phyloP scores from a whole-genome alignment of 2,329 filamentous ascomycete species.

The Talaromyces sp. region DNA sequence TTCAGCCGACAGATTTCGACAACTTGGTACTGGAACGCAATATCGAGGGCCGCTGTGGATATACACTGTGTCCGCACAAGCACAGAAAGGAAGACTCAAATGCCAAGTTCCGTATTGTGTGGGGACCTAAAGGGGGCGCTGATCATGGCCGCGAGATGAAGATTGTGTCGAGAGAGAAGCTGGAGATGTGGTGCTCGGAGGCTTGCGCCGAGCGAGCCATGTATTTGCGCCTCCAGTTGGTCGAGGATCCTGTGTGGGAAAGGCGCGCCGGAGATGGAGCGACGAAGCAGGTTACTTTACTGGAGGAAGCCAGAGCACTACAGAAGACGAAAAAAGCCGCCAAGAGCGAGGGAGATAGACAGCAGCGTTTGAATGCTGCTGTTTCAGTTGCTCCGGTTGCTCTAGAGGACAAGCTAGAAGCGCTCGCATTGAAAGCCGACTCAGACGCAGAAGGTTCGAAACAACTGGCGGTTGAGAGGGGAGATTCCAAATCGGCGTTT shows the following conservation, averaged over 20 bases:
- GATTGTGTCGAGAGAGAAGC: slow-evolving; percentile 66
- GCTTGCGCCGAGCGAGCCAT: slow-evolving; percentile 74
- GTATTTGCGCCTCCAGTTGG: slow-evolving; percentile 84
- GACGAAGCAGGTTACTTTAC: slow-evolving; percentile 54
- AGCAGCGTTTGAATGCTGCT: slow-evolving; percentile 16
- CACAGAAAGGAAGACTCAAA: slow-evolving; percentile 53
- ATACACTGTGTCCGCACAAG: slow-evolving; percentile 69
- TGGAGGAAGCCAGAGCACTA: slow-evolving; percentile 55
- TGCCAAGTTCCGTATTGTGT: slow-evolving; percentile 65
- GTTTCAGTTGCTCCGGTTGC: background rate
- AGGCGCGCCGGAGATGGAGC: slow-evolving; percentile 51
- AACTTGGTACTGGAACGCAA: slow-evolving; percentile 85
- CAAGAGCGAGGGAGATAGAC: slow-evolving; percentile 10
- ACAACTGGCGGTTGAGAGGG: slow-evolving; percentile 33
- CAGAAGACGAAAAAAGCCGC: slow-evolving; percentile 17
- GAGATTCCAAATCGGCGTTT: slow-evolving; percentile 23
- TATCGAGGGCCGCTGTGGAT: slow-evolving; percentile 76
- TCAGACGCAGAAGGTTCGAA: slow-evolving; percentile 14
- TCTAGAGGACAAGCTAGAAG: slow-evolving; percentile 19
- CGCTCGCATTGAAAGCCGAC: slow-evolving; percentile 23
- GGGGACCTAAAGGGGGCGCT: slow-evolving; percentile 48
- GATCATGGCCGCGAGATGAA: slow-evolving; percentile 47
- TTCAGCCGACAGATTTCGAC: slow-evolving; percentile 86
- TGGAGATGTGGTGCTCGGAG: slow-evolving; percentile 84
- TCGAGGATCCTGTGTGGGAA: slow-evolving; percentile 81